Evolutionary conservation across 2,329 filamentous ascomycete genomes (phyloP), one percentile per base, ranked within the genome.

Genomic region (Dactylella cylindrospora): DNA sequence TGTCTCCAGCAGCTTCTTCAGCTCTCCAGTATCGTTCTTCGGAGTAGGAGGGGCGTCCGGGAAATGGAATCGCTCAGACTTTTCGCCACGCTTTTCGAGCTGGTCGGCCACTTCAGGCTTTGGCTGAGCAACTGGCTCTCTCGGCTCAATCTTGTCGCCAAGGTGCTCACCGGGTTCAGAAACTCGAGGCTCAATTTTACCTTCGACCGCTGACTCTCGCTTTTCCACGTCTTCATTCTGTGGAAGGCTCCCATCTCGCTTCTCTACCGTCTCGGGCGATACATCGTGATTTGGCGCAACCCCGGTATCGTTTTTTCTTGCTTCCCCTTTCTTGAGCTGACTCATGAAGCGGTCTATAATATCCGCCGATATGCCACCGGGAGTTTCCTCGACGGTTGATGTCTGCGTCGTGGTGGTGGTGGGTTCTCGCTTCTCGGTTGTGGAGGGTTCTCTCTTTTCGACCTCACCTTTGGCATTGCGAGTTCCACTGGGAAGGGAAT

Each of bases 401-500:
- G 5, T 39, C 35, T 39, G 19, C 35, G 9, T 39, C 35, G n/a
- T n/a, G n/a, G n/a, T n/a, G n/a, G n/a, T n/a, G n/a, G n/a, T n/a
- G 10, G n/a, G n/a, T 23, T 40, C 5, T 12, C 8, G 9, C 10
- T 5, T 25, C 7, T 35, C 3, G 8, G 23, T 10, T 3, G 5
- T 17, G 2, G 7, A 28, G 6, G 40, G 45, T 9, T 35, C 39
- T 35, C 28, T 23, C 29, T 40, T 28, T 31, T 45, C 45, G 28
- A 50, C 29, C 2, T 20, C 15, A 6, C 6, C 12, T 6, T 20
- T 12, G n/a, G 23, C 17, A 32, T 5, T 15, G 9, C 33, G 46
- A 19, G 46, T 9, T 23, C 26, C 33, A 28, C 45, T 60, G 5
- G 53, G 53, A 2, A 45, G 39, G n/a, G 53, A 38, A 19, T 51